These are phyloP conservation scores for Avicennia marina DNA, from an alignment of 257 asterid species.

Conservation along the genomic window DNA sequence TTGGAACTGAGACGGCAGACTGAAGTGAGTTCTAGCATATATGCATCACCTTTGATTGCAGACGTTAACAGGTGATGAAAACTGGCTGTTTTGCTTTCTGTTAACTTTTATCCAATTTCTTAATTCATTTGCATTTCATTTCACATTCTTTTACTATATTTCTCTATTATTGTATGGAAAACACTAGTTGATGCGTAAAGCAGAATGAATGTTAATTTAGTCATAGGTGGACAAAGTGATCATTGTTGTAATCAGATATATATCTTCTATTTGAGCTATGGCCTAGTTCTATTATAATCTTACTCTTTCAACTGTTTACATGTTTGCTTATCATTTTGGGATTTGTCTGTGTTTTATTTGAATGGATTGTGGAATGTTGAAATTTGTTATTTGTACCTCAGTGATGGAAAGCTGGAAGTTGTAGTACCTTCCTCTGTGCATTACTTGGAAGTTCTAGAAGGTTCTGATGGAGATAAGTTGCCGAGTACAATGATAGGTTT, in stretches of 20 bases:
- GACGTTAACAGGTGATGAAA: constrained; percentile 82
- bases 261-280: not conserved
- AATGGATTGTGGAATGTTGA: constrained; percentile 5
- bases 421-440: constrained; percentile 97
- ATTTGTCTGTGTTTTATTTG: no score
- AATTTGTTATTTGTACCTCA: constrained; percentile 24
- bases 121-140: not conserved
- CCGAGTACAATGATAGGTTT: constrained; percentile 54
- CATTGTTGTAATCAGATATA: no score
- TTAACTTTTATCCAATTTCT: constrained; percentile 6
- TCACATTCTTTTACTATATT: no score
- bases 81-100: not conserved
- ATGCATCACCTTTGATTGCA: constrained; percentile 86
- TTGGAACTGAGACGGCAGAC: constrained; percentile 98
- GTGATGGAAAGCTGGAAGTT: constrained; percentile 99
- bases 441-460: constrained; percentile 96
- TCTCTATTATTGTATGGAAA: no score
- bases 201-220: no score
- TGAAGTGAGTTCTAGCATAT: constrained; percentile 97
- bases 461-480: constrained; percentile 97
- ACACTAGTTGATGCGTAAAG: no score
- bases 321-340: no score
- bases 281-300: no score
- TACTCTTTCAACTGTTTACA: no score
- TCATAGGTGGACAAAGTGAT: no score